Evolutionary conservation across 495 filamentous ascomycete genomes (phyloP).

Genomic region (Bathelium albidoporum): DNA sequence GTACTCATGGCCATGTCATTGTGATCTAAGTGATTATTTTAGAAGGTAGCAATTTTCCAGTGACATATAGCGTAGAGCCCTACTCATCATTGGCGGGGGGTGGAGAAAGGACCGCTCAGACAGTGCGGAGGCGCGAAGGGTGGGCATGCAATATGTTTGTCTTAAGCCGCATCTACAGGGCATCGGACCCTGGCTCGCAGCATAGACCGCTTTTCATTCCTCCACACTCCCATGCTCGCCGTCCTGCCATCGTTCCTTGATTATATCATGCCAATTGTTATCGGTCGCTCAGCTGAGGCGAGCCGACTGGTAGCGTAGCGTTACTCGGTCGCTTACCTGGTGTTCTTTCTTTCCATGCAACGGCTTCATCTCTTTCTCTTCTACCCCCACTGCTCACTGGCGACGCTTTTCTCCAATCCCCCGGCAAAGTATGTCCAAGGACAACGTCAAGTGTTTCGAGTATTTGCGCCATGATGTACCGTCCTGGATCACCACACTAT

Average conservation of each 20-base stretch:
- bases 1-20: not conserved
- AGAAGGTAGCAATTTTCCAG: not conserved
- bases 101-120: not conserved
- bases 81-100: conserved; percentile 1
- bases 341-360: not conserved
- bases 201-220: not conserved
- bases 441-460: conserved; percentile 6
- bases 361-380: not conserved
- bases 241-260: not conserved
- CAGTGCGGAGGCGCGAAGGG: not conserved
- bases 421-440: not conserved
- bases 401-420: not conserved
- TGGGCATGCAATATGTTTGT: not conserved
- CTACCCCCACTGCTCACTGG: not conserved
- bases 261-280: not conserved
- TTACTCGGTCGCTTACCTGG: not conserved
- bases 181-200: not conserved
- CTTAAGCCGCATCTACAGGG: not conserved
- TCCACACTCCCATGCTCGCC: not conserved
- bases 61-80: not conserved
- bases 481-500: conserved; percentile 53
- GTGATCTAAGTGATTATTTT: not conserved
- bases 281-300: not conserved
- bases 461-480: conserved; percentile 48
- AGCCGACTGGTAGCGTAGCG: not conserved